Base-by-base conservation (phyloP, 495 filamentous ascomycete species). In the Penicillium ucsense region DNA sequence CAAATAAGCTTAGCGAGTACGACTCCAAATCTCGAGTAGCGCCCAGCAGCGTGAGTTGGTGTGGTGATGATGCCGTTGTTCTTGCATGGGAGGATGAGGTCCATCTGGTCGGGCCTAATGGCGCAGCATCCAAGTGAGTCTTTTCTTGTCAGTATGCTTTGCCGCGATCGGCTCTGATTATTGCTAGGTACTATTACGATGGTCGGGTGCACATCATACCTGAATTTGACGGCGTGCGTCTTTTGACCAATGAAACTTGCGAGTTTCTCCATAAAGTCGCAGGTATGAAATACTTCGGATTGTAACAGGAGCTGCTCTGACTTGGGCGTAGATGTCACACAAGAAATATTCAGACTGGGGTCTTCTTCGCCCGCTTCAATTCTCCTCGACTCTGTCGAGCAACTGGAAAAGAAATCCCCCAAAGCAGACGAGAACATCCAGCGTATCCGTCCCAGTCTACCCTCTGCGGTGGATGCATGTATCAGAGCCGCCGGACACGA, bases 341-440 rank as follows among this genome's bases (percentile, higher is more conserved):
- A 94, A 49, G 84, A 91, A 41, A 88, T 95, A 9, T 96, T 96
- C 60, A 77, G 83, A 31, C 77, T 91, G 39, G 91, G 89, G 0
- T 91, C 90, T 31, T 84, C 84, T 27, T 88, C 86, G 1, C 82
- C 94, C 7, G 86, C 92, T 11, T 89, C 94, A 2, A 85, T 96
- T 7, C 73, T 98, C 3, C 74, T 98, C 1, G 92, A 98, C 68
- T 94, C 92, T 2, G 82, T 92, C 4, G 85, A 91, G 44, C 86
- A 95, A 53, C 71, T 97, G 8, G 91, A 97, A 51, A 86, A 87
- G 56, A 85, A 91, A 56, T 96, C 91, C 1, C 89, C 92, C 4
- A 98, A 95, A 64, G 94, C 92, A 5, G 94, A 98, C 57, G 92
- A 97, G 54, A 88, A 95, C 56, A 95, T 98, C 40, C 90, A 95